A percentile compares a stretch with the other conserved stretches of the same genome.
phyloP scores from a whole-genome alignment of 2,329 filamentous ascomycete species.

The Ascochyta viciae-villosae region DNA sequence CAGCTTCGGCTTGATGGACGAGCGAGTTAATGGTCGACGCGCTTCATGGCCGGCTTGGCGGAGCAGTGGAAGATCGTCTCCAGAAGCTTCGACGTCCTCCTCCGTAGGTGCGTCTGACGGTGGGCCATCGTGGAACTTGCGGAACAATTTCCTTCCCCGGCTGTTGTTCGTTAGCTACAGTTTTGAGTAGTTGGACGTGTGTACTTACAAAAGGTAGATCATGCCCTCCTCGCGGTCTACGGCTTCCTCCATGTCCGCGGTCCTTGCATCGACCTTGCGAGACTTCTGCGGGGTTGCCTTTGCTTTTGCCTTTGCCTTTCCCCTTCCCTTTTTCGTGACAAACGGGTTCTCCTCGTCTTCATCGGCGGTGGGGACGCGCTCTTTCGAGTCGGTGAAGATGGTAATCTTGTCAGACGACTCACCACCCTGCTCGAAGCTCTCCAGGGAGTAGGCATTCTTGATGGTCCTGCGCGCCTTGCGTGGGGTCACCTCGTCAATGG shows the following conservation, averaged over 20 bases:
- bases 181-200: not conserved
- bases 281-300: constrained; percentile 54
- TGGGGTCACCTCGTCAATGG: constrained; percentile 64
- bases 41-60: constrained; percentile 48
- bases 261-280: constrained; percentile 63
- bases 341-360: constrained; percentile 76
- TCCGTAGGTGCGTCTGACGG: constrained; percentile 45
- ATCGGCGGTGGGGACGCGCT: constrained; percentile 73
- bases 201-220: constrained; percentile 79
- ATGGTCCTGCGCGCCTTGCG: constrained; percentile 65
- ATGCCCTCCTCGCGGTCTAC: constrained; percentile 73
- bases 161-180: not conserved
- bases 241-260: constrained; percentile 67
- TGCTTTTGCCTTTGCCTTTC: constrained; percentile 47
- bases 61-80: constrained; percentile 50
- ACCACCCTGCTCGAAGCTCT: constrained; percentile 56
- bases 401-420: constrained; percentile 65
- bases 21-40: constrained; percentile 66
- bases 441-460: constrained; percentile 57
- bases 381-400: constrained; percentile 82
- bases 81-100: constrained; percentile 38
- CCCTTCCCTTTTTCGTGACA: constrained; percentile 58
- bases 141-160: constrained; percentile 81
- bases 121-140: constrained; percentile 64
- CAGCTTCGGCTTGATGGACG: constrained; percentile 74